These are phyloP conservation scores for Chamaecrista fasciculata DNA, from an alignment of 306 rosid species.

Conservation along the genomic window DNA sequence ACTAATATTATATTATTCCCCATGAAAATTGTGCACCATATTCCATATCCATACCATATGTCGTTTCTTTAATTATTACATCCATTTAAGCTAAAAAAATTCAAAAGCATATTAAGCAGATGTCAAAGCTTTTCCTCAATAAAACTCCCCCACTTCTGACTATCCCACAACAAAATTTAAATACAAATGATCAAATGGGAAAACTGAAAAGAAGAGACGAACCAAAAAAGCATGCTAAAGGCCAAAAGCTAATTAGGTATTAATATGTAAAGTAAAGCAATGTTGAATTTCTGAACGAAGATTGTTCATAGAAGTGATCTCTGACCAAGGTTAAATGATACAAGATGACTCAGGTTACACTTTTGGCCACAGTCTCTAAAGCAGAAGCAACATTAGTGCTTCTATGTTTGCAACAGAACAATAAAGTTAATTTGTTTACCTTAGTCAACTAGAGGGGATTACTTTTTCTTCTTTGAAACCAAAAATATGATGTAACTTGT, in stretches of 20 bases:
- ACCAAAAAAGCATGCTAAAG: not conserved
- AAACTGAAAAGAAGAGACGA: not conserved
- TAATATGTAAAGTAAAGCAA: not conserved
- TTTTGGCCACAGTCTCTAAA: constrained; percentile 16
- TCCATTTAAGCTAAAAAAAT: not conserved
- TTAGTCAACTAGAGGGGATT: not conserved
- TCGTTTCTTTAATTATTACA: not conserved
- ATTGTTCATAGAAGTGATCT: not conserved
- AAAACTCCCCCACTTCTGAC: constrained; percentile 8
- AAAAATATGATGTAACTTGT: no score
- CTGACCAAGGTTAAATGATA: not conserved
- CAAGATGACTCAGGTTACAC: not conserved
- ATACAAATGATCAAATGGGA: not conserved
- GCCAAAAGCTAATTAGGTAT: constrained; percentile 1
- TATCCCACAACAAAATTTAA: not conserved
- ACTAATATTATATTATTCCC: not conserved
- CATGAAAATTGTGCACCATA: not conserved
- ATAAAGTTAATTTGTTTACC: not conserved
- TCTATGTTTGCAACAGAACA: not conserved
- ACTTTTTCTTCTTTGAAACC: not conserved
- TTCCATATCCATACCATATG: not conserved
- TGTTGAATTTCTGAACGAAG: not conserved
- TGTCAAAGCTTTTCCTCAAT: not conserved
- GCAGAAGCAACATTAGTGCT: constrained; percentile 19
- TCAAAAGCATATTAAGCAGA: not conserved